Evolutionary conservation across 495 filamentous ascomycete species (phyloP).

Genomic region (Aspergillus hancockii): DNA sequence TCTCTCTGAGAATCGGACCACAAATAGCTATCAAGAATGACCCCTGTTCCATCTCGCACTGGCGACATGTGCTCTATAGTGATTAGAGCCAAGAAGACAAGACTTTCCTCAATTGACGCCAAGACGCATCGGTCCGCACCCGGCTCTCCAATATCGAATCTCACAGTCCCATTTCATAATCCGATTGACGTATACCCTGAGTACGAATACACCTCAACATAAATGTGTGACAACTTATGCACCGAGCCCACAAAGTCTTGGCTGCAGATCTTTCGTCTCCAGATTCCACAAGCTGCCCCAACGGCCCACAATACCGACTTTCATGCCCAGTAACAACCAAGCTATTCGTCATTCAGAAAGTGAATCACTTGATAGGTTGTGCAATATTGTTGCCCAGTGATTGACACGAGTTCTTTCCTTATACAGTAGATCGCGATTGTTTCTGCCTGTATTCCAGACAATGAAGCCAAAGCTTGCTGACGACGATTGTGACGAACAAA

Average conservation of each 20-base stretch:
- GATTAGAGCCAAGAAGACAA: too few relatives aligned
- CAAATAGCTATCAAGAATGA: too few relatives aligned
- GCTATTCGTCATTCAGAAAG: not conserved
- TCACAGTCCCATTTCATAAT: too few relatives aligned
- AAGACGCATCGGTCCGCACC: too few relatives aligned
- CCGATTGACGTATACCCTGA: too few relatives aligned
- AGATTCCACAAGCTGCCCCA: not conserved
- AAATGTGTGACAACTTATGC: not conserved
- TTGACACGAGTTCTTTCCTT: not conserved
- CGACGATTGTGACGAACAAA: not conserved
- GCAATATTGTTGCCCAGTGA: not conserved
- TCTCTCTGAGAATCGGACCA: too few relatives aligned
- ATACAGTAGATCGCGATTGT: not conserved
- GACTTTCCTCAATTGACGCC: too few relatives aligned
- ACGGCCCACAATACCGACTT: not conserved
- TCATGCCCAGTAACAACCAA: slow-evolving; percentile 1
- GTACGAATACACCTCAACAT: not conserved
- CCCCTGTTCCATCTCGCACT: too few relatives aligned
- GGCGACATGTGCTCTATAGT: too few relatives aligned
- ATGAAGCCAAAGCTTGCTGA: not conserved
- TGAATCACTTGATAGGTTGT: not conserved
- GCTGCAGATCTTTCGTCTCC: not conserved
- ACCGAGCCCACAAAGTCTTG: not conserved
- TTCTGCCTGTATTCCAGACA: not conserved
- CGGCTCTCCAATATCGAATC: too few relatives aligned